Evolutionary conservation across 345 rosid genomes (phyloP).

Genomic region (Bretschneidera sinensis): DNA sequence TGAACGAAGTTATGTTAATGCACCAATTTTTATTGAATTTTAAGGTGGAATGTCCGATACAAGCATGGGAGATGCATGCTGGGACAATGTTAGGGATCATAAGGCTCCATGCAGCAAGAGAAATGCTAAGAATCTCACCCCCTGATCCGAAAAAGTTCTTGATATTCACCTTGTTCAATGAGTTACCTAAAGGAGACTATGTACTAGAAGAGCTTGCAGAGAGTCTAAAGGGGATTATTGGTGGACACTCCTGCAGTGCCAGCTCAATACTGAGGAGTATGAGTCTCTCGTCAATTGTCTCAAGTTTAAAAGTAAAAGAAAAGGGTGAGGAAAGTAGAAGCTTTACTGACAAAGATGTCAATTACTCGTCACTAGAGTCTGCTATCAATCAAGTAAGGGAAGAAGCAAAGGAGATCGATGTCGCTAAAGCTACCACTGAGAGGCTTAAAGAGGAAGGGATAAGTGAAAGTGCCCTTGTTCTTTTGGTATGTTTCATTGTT

Average conservation of each 20-base stretch:
- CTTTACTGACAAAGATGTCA: constrained; percentile 22
- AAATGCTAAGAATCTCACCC: constrained; percentile 74
- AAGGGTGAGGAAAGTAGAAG: constrained; percentile 21
- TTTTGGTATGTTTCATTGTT: constrained; percentile 40
- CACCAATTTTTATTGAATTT: constrained; percentile 59
- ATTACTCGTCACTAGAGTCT: constrained; percentile 36
- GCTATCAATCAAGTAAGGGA: constrained; percentile 53
- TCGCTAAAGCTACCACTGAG: constrained; percentile 62
- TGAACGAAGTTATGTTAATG: constrained; percentile 62
- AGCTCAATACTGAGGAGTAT: constrained; percentile 64
- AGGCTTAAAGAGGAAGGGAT: constrained; percentile 77
- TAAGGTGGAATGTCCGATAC: constrained; percentile 42
- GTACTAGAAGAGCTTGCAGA: constrained; percentile 71
- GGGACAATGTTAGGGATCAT: constrained; percentile 71
- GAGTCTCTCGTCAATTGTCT: constrained; percentile 34
- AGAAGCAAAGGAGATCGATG: constrained; percentile 50
- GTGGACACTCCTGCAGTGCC: constrained; percentile 53
- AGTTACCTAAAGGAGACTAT: constrained; percentile 81
- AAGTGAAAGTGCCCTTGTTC: constrained; percentile 50
- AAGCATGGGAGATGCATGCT: constrained; percentile 78
- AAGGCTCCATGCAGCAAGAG: constrained; percentile 91
- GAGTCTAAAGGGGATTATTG: constrained; percentile 44
- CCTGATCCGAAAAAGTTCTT: constrained; percentile 76
- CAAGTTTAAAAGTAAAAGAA: constrained; percentile 30
- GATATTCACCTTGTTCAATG: constrained; percentile 74